Evolutionary conservation across 805 yeast species (phyloP).

Genomic region (Candida hungchunana): DNA sequence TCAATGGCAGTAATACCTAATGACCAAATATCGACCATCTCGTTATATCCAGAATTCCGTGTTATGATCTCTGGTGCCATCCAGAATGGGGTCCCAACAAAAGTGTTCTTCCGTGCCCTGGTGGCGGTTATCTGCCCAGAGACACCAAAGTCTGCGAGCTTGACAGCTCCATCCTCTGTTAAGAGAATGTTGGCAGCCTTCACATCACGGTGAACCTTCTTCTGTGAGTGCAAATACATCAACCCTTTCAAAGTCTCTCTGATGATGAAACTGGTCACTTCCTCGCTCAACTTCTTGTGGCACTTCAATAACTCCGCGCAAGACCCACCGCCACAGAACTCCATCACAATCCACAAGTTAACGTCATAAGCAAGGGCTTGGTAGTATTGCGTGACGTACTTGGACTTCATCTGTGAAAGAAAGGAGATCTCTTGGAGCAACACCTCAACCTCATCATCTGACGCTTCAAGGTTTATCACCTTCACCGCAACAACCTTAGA

Average conservation of each 20-base stretch:
- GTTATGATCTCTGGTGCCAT: constrained; percentile 97
- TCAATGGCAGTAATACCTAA: constrained; percentile 91
- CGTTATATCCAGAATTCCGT: constrained; percentile 61
- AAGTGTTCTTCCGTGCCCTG: constrained; percentile 58
- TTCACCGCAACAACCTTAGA: constrained; percentile 73
- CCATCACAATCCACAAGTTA: constrained; percentile 88
- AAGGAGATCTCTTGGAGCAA: constrained; percentile 76
- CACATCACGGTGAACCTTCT: constrained; percentile 83
- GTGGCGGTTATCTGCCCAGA: constrained; percentile 74
- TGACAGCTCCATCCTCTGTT: constrained; percentile 64
- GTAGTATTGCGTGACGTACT: constrained; percentile 58
- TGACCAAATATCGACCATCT: constrained; percentile 94
- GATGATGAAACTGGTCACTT: constrained; percentile 55
- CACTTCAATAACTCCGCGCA: constrained; percentile 68
- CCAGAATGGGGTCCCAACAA: constrained; percentile 97
- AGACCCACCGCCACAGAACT: constrained; percentile 93
- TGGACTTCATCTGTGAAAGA: constrained; percentile 58
- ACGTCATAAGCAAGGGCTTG: constrained; percentile 62
- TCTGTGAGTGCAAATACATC: constrained; percentile 67
- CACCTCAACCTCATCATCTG: constrained; percentile 69
- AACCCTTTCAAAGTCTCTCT: constrained; percentile 67
- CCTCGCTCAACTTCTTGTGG: constrained; percentile 53
- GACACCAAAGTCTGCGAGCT: constrained; percentile 92
- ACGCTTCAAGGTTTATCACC: constrained; percentile 73
- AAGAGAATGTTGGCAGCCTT: constrained; percentile 85